These are phyloP conservation scores for Leccinum glutinopallens DNA, from an alignment of 1,284 basidiomycete genomes.

Conservation along the genomic window DNA sequence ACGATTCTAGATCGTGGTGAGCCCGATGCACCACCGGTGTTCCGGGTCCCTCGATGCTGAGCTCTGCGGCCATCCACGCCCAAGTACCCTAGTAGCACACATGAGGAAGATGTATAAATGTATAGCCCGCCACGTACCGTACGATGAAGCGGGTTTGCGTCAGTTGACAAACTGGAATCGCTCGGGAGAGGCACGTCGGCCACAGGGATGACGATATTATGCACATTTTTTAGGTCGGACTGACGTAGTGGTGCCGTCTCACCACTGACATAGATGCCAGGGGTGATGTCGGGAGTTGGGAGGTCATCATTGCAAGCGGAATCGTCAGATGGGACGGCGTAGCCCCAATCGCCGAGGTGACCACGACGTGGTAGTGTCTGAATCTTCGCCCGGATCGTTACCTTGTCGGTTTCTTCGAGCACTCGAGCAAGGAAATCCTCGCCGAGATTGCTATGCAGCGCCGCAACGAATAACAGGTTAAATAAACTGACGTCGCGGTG, in stretches of 20 bases:
- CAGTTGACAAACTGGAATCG: background rate
- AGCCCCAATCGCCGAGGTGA: background rate
- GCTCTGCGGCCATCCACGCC: slow-evolving; percentile 1
- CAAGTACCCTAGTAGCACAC: background rate
- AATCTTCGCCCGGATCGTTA: background rate
- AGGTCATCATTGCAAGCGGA: background rate
- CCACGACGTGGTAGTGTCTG: background rate
- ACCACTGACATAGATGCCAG: background rate
- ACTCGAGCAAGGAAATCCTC: background rate
- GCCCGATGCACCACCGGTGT: background rate
- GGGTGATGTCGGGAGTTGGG: background rate
- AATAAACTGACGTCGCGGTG: slow-evolving; percentile 8
- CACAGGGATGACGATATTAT: background rate
- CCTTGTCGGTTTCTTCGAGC: background rate
- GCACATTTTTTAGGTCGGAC: background rate
- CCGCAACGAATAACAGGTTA: slow-evolving; percentile 8
- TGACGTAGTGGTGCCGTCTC: background rate
- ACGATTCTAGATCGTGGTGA: background rate
- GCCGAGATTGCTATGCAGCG: background rate
- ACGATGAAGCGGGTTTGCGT: background rate
- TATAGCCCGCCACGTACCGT: background rate
- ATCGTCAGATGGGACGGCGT: background rate
- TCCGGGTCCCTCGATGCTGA: background rate
- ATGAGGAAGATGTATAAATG: background rate
- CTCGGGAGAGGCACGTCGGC: background rate